Evolutionary conservation across 768 basidiomycete genomes (phyloP).

Genomic region (Auriscalpium vulgare): DNA sequence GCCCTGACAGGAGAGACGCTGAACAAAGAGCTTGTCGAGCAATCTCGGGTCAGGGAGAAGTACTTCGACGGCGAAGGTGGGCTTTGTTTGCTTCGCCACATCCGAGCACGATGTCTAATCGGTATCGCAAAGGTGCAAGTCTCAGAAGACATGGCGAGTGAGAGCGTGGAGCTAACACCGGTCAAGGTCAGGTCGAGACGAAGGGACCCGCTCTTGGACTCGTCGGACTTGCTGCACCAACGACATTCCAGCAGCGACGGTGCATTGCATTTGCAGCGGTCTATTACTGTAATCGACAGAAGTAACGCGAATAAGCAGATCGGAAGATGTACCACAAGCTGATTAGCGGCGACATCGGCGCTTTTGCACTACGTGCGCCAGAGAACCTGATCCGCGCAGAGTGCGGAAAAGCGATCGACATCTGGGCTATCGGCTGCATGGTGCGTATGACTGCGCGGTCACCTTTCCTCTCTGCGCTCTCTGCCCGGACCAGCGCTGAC

Average conservation of each 20-base stretch:
- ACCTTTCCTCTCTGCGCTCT: background rate
- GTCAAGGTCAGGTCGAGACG: too few species aligned
- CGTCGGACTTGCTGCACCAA: too few species aligned
- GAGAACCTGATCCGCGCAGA: background rate
- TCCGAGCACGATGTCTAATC: background rate
- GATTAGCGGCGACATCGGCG: background rate
- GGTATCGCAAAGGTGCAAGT: background rate
- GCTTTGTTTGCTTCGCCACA: background rate
- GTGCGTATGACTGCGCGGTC: background rate
- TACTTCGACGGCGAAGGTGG: background rate
- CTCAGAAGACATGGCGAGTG: too few species aligned
- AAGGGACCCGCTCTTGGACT: too few species aligned
- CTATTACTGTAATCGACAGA: too few species aligned
- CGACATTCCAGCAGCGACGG: too few species aligned
- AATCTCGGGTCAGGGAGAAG: background rate
- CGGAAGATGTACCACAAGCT: conserved; percentile 35
- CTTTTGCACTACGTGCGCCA: background rate
- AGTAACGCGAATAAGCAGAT: too few species aligned
- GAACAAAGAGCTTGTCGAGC: background rate
- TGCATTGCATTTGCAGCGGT: too few species aligned
- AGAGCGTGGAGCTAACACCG: too few species aligned
- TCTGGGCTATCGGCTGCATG: background rate
- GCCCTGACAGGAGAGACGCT: background rate
- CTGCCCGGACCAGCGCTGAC: background rate
- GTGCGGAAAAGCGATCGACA: background rate